phyloP scores from a whole-genome alignment of 2,329 filamentous ascomycete genomes.

The Fusarium mangiferae region DNA sequence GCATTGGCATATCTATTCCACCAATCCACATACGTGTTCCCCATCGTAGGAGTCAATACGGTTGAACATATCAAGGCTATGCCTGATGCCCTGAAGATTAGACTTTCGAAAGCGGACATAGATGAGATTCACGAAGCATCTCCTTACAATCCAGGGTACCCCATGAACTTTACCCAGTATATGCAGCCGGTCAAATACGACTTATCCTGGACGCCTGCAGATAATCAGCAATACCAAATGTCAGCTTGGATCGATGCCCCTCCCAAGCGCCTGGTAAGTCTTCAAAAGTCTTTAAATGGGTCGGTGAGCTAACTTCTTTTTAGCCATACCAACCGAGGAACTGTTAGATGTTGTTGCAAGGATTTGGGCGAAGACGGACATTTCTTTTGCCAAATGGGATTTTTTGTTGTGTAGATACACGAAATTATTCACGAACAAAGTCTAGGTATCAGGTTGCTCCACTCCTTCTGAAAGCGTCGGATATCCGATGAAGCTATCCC shows the following conservation, averaged over 20 bases:
- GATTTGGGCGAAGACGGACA: neutral
- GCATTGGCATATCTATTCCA: conserved; percentile 21
- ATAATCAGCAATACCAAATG: neutral
- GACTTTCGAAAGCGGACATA: neutral
- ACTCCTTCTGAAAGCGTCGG: fast-evolving
- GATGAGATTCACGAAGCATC: conserved; percentile 15
- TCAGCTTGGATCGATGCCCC: neutral
- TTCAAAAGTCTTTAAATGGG: fast-evolving
- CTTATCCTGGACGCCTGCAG: neutral
- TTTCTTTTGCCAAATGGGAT: neutral
- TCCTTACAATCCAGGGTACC: neutral
- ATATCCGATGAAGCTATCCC: neutral
- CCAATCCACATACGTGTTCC: conserved; percentile 22
- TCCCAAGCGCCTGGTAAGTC: neutral
- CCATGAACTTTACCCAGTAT: neutral
- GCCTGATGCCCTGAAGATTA: neutral
- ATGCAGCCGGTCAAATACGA: neutral
- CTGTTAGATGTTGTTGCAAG: neutral
- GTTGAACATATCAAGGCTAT: conserved; percentile 17
- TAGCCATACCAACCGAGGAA: neutral
- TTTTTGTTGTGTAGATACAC: too few species aligned
- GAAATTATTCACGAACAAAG: fast-evolving
- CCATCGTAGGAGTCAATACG: conserved; percentile 20
- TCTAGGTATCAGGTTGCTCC: fast-evolving
- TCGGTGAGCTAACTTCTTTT: neutral